Base-by-base conservation (phyloP, 2,329 filamentous ascomycete genomes). In the Colletotrichum karsti region DNA sequence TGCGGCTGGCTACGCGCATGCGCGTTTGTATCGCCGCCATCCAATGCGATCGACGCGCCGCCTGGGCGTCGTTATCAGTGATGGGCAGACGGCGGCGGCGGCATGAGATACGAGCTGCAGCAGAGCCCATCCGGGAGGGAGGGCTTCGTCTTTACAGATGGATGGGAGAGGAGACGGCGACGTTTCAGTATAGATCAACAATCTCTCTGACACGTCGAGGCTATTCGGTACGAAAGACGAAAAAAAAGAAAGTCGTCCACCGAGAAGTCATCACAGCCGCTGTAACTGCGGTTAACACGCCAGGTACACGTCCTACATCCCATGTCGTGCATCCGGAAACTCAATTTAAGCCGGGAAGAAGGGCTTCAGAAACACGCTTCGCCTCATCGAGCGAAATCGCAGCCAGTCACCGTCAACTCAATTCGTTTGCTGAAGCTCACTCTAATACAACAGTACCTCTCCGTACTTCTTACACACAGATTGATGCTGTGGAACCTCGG, bases 101-200 rank as follows among this genome's bases (percentile, higher is more conserved):
- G 7, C 22, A 20, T 20, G 15, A 44, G 61, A 66, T 66, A 66
- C 63, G 63, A 66, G 63, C 48, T 48, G 63, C 63, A 66, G 4
- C 60, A 56, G 22, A 56, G 20, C 20, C 42, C 46, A 30, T 50
- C 12, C 10, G 46, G 46, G n/a, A 30, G 22, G 20, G 42, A 18
- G 22, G 8, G 42, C 9, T 13, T 42, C 8, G 30, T 10, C 7
- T 33, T 33, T 33, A 15, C 48, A 33, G 48, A 51, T 30, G 4
- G 10, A n/a, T n/a, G n/a, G n/a, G n/a, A n/a, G n/a, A n/a, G n/a
- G n/a, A n/a, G n/a, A n/a, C 3, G 5, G 12, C 12, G 30, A 7
- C 30, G 12, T 10, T 35, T 35, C 30, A 24, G n/a, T 24, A 1
- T 2, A 22, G 13, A 54, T 54, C 30, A 54, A 35, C 50, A 33